Percentiles rank a stretch among this genome's conserved stretches.
phyloP scores from a whole-genome alignment of 1,284 basidiomycete species.

The Ceratobasidium sp. region DNA sequence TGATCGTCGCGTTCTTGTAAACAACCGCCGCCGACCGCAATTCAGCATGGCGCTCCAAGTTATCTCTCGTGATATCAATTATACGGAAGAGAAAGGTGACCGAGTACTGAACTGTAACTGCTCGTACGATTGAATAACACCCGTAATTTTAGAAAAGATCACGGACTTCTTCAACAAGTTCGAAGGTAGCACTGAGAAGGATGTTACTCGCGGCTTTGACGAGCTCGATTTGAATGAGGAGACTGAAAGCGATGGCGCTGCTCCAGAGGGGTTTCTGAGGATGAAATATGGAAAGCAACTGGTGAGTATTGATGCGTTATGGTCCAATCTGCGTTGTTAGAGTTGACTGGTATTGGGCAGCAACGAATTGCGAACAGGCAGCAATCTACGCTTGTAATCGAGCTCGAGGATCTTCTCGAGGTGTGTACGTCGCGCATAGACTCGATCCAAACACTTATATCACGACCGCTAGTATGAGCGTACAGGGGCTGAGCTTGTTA shows the following conservation, averaged over 20 bases:
- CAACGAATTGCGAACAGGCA: conserved; percentile 95
- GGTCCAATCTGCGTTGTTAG: too few relatives aligned
- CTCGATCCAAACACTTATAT: conserved; percentile 38
- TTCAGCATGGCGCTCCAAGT: conserved; percentile 65
- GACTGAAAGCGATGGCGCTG: conserved; percentile 64
- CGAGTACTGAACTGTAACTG: conserved; percentile 12
- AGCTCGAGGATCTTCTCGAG: conserved; percentile 82
- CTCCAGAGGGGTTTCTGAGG: conserved; percentile 60
- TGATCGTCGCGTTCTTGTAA: conserved; percentile 42
- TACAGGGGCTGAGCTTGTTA: conserved; percentile 74
- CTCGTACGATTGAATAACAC: conserved; percentile 43
- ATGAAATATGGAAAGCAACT: conserved; percentile 93
- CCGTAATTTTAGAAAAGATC: conserved; percentile 69
- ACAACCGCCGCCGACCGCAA: conserved; percentile 43
- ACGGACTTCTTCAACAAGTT: conserved; percentile 76
- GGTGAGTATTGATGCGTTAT: conserved; percentile 64
- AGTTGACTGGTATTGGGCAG: conserved; percentile 60
- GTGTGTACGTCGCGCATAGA: conserved; percentile 59
- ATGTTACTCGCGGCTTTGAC: conserved; percentile 75
- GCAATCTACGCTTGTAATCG: conserved; percentile 84
- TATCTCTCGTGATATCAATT: conserved; percentile 65
- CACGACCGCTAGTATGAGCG: conserved; percentile 69
- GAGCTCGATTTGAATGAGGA: conserved; percentile 76
- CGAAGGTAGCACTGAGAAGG: conserved; percentile 71
- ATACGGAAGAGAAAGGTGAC: conserved; percentile 62